Conservation (phyloP, 345 rosid species). For the Populus davidiana region DNA sequence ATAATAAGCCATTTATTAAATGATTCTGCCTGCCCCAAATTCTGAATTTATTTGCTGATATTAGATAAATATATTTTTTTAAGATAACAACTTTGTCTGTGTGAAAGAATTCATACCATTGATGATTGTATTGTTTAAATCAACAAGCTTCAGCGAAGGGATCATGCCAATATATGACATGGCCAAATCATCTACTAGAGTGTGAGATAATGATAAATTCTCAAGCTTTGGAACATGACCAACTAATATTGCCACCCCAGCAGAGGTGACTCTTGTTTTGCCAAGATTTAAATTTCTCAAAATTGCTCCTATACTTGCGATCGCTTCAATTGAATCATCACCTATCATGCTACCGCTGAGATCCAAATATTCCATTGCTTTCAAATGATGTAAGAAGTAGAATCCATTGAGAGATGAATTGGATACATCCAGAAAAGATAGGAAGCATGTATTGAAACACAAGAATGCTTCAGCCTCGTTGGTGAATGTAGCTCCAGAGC, state of each 20-base stretch:
- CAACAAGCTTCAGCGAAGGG: constrained; percentile 55
- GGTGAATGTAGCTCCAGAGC: constrained; percentile 59
- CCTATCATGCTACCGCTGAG: constrained; percentile 54
- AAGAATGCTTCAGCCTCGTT: constrained; percentile 55
- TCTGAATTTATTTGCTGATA: not conserved
- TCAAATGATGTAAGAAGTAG: constrained; percentile 54
- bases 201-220: constrained; percentile 51
- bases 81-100: not conserved
- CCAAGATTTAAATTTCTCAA: constrained; percentile 63
- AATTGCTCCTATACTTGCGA: constrained; percentile 55
- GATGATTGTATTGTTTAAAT: constrained; percentile 68
- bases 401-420: constrained; percentile 53
- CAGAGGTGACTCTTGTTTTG: constrained; percentile 63
- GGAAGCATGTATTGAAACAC: constrained; percentile 39
- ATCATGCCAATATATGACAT: constrained; percentile 55
- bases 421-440: constrained; percentile 63
- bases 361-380: constrained; percentile 65
- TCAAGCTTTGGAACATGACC: constrained; percentile 67
- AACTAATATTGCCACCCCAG: constrained; percentile 56
- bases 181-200: constrained; percentile 58
- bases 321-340: constrained; percentile 60
- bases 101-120: constrained; percentile 45
- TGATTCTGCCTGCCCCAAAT: not conserved
- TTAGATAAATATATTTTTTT: no score
- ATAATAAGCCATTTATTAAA: not conserved